These are phyloP conservation scores for Neofusicoccum parvum DNA, from an alignment of 2,329 filamentous ascomycete species.

Conservation along the genomic window DNA sequence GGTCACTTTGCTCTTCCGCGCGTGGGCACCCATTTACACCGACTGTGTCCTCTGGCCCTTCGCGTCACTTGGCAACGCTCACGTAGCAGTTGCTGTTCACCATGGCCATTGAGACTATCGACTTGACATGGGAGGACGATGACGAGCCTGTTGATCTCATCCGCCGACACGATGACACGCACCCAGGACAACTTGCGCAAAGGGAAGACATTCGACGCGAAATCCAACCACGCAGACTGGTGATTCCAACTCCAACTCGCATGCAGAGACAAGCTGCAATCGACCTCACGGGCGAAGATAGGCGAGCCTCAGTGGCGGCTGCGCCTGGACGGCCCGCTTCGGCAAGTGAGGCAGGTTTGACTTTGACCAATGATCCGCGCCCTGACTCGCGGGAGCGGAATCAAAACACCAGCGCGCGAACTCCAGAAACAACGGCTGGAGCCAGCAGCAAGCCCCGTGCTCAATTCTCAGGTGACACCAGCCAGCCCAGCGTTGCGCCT, in stretches of 20 bases:
- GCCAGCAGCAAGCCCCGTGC: slow-evolving; percentile 5
- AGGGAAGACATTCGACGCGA: neutral
- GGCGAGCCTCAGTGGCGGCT: neutral
- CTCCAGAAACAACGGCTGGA: slow-evolving; percentile 1
- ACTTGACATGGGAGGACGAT: neutral
- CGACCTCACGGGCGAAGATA: neutral
- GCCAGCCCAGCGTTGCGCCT: neutral
- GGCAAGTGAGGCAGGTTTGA: neutral
- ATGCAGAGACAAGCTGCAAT: neutral
- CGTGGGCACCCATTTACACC: neutral
- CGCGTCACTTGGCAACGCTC: neutral
- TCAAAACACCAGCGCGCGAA: slow-evolving; percentile 18
- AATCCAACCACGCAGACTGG: neutral
- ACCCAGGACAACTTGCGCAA: neutral
- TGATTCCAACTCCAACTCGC: neutral
- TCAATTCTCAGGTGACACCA: slow-evolving; percentile 10
- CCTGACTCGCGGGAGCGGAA: slow-evolving; percentile 11
- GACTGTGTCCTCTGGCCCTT: too few species aligned
- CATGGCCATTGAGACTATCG: neutral
- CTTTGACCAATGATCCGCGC: neutral
- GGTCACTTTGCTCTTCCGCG: neutral
- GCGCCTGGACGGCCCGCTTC: neutral
- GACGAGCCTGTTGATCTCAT: neutral
- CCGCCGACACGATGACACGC: neutral
- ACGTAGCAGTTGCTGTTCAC: neutral